These are phyloP conservation scores for Hypericum androsaemum DNA, from an alignment of 345 rosid species.

Conservation along the genomic window DNA sequence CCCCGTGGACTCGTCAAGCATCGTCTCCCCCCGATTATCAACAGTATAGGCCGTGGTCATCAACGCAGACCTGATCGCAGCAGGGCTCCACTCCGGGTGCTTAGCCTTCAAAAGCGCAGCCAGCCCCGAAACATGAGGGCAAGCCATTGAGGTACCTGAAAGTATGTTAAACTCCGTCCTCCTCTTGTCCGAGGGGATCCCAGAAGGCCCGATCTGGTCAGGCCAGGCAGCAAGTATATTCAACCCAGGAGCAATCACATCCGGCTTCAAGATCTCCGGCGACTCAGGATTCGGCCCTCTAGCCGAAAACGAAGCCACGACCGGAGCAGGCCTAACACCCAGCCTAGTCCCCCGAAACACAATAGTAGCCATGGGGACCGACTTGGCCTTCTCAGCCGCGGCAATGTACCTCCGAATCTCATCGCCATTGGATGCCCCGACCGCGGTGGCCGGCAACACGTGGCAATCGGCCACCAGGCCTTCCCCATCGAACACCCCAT, in stretches of 20 bases:
- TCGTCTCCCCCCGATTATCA: conserved; percentile 20
- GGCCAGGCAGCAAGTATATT: conserved; percentile 32
- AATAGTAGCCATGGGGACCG: conserved; percentile 18
- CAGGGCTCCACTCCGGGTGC: conserved; percentile 26
- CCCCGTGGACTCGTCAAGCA: conserved; percentile 26
- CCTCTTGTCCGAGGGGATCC: conserved; percentile 12
- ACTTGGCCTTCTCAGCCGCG: conserved; percentile 12
- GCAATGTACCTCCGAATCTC: conserved; percentile 22
- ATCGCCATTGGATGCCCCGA: conserved; percentile 20
- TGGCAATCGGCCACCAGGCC: conserved; percentile 29
- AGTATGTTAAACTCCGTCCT: conserved; percentile 24
- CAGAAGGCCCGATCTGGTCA: conserved; percentile 20
- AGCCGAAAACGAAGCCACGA: conserved; percentile 26
- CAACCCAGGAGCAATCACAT: conserved; percentile 28
- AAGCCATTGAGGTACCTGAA: conserved; percentile 29
- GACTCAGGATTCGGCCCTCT: conserved; percentile 26
- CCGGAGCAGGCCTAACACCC: conserved; percentile 21
- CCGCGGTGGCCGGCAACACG: conserved; percentile 23
- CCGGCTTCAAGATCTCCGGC: conserved; percentile 24
- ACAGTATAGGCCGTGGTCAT: conserved; percentile 29
- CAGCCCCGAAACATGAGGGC: conserved; percentile 28
- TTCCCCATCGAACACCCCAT: conserved; percentile 27
- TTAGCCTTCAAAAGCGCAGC: conserved; percentile 27
- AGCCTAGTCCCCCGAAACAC: conserved; percentile 19
- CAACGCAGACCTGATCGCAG: conserved; percentile 22